These are phyloP conservation scores for Boletus patriciae DNA, from an alignment of 768 basidiomycete species.

Conservation along the genomic window DNA sequence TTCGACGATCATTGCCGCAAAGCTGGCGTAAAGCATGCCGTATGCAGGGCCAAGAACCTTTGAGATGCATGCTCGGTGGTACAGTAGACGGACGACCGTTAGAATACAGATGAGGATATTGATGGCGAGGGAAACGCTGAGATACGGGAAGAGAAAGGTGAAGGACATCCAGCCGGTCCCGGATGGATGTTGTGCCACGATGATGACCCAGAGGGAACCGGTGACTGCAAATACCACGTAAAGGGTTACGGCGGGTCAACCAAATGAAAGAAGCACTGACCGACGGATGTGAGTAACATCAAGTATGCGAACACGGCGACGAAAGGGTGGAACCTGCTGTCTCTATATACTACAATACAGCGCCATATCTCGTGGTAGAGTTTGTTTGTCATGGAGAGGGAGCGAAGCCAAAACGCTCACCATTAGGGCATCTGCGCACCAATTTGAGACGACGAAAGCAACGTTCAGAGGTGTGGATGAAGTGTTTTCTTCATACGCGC, in stretches of 20 bases:
- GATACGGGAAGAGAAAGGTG: slow-evolving; percentile 32
- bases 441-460: slow-evolving; percentile 32
- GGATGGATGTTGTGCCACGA: slow-evolving; percentile 26
- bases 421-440: slow-evolving; percentile 34
- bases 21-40: slow-evolving; percentile 30
- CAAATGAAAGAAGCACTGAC: slow-evolving; percentile 6
- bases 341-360: slow-evolving; percentile 33
- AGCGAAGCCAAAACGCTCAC: slow-evolving; percentile 10
- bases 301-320: slow-evolving; percentile 19
- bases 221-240: slow-evolving; percentile 17
- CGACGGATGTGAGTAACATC: slow-evolving; percentile 27
- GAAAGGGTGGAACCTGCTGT: slow-evolving; percentile 21
- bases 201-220: slow-evolving; percentile 31
- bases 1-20: slow-evolving; percentile 37
- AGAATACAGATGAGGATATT: slow-evolving; percentile 33
- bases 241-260: not conserved
- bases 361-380: slow-evolving; percentile 29
- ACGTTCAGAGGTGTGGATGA: slow-evolving; percentile 29
- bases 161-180: slow-evolving; percentile 33
- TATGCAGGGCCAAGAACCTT: slow-evolving; percentile 29
- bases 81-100: slow-evolving; percentile 33
- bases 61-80: slow-evolving; percentile 27
- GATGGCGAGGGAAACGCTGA: slow-evolving; percentile 34
- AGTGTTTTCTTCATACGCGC: slow-evolving; percentile 23
- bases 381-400: not conserved